Conservation (phyloP, 1,139 yeast genomes). For the Waltiozyma sp. region DNA sequence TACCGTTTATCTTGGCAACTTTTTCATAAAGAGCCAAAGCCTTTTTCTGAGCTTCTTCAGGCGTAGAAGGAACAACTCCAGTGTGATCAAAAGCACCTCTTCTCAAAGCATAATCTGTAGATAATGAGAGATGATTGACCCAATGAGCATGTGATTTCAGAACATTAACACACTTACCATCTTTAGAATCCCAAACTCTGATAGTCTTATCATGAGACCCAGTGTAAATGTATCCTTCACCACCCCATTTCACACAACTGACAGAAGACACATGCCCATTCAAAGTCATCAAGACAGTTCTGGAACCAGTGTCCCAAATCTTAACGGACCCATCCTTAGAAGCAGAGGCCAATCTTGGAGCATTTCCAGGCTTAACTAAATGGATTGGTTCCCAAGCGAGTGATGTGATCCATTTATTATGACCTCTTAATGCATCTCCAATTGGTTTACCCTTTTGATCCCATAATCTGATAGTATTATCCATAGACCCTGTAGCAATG, state of each 20-base stretch:
- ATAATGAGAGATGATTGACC: slow-evolving; percentile 88
- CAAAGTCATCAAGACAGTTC: slow-evolving; percentile 60
- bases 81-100: slow-evolving; percentile 73
- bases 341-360: slow-evolving; percentile 73
- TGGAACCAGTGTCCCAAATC: slow-evolving; percentile 79
- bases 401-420: slow-evolving; percentile 80
- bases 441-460: slow-evolving; percentile 63
- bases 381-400: slow-evolving; percentile 94
- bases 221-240: slow-evolving; percentile 72
- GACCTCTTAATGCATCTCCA: slow-evolving; percentile 73
- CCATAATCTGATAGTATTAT: slow-evolving; percentile 81
- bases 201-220: slow-evolving; percentile 94
- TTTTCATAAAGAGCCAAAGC: slow-evolving; percentile 67
- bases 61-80: slow-evolving; percentile 35
- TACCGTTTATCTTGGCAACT: slow-evolving; percentile 65
- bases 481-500: slow-evolving; percentile 97
- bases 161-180: slow-evolving; percentile 71
- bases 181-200: slow-evolving; percentile 80
- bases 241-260: slow-evolving; percentile 95
- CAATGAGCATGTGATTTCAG: slow-evolving; percentile 92
- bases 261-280: slow-evolving; percentile 86
- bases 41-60: slow-evolving; percentile 45
- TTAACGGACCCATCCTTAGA: slow-evolving; percentile 88
- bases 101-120: slow-evolving; percentile 82
- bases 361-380: slow-evolving; percentile 49